phyloP scores from a whole-genome alignment of 2,329 filamentous ascomycete genomes.

The Blastomyces emzantsi region DNA sequence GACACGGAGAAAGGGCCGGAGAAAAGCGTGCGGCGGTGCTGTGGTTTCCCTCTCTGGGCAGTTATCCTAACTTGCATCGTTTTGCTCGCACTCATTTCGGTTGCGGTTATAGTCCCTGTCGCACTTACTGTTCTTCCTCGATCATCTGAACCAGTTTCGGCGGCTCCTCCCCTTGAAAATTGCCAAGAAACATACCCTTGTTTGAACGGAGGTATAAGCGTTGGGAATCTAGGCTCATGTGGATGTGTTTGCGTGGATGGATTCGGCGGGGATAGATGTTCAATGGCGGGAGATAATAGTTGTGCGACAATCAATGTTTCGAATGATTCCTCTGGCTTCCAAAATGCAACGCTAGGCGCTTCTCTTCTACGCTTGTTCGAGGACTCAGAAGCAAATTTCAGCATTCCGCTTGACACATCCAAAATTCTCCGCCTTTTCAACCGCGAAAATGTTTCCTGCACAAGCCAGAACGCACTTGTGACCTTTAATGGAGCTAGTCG shows the following conservation, averaged over 20 bases:
- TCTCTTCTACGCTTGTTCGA: slow-evolving; percentile 67
- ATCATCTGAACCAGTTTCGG: slow-evolving; percentile 25
- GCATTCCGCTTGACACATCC: slow-evolving; percentile 61
- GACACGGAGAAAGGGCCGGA: slow-evolving; percentile 15
- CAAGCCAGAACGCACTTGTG: slow-evolving; percentile 76
- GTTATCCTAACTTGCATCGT: slow-evolving; percentile 60
- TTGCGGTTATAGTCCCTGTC: slow-evolving; percentile 71
- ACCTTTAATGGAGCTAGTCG: slow-evolving; percentile 58
- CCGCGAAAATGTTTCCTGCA: slow-evolving; percentile 65
- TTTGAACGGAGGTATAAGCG: slow-evolving; percentile 69
- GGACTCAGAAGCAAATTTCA: slow-evolving; percentile 58
- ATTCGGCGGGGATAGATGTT: slow-evolving; percentile 61
- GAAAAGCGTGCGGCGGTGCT: slow-evolving; percentile 55
- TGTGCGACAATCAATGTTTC: slow-evolving; percentile 46
- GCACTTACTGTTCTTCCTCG: slow-evolving; percentile 53
- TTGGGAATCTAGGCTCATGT: slow-evolving; percentile 59
- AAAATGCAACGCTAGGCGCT: slow-evolving; percentile 70
- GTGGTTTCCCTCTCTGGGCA: slow-evolving; percentile 71
- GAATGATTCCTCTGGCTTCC: slow-evolving; percentile 32
- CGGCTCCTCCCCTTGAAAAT: slow-evolving; percentile 25
- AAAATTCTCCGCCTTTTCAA: slow-evolving; percentile 70
- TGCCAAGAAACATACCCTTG: slow-evolving; percentile 48
- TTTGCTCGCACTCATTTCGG: slow-evolving; percentile 62
- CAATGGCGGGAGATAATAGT: slow-evolving; percentile 39
- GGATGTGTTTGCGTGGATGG: slow-evolving; percentile 84